Conservation (phyloP, 805 yeast genomes). For the Metschnikowia chrysomelidarum region DNA sequence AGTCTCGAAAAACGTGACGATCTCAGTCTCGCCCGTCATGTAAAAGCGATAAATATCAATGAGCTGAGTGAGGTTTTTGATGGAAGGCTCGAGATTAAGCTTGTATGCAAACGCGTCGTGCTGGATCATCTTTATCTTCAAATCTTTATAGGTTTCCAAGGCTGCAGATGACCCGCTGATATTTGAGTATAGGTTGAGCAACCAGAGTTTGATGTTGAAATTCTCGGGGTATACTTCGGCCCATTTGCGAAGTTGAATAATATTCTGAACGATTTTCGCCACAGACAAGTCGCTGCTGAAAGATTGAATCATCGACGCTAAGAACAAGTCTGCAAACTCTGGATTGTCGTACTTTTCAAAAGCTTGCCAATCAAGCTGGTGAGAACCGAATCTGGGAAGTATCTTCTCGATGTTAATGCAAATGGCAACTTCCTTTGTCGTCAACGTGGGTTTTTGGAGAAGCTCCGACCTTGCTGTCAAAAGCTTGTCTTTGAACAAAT, state of each 20-base stretch:
- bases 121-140: constrained; percentile 75
- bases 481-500: constrained; percentile 7
- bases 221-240: constrained; percentile 62
- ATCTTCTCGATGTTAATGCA: constrained; percentile 14
- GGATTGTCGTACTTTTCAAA: constrained; percentile 9
- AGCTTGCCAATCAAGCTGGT: constrained; percentile 6
- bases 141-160: constrained; percentile 44
- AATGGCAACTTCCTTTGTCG: constrained; percentile 3
- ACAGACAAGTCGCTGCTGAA: constrained; percentile 23
- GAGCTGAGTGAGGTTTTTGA: constrained; percentile 31
- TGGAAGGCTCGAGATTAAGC: constrained; percentile 45
- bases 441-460: constrained; percentile 1
- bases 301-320: constrained; percentile 16
- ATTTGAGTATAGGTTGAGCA: constrained; percentile 58
- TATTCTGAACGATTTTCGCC: constrained; percentile 32
- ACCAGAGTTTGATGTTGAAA: constrained; percentile 69
- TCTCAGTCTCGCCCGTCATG: constrained; percentile 50
- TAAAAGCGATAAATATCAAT: constrained; percentile 48
- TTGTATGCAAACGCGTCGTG: constrained; percentile 64
- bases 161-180: constrained; percentile 57
- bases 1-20: constrained; percentile 44
- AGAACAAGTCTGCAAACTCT: constrained; percentile 14
- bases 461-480: neutral
- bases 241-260: constrained; percentile 58
- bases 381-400: constrained; percentile 3